Evolutionary conservation across 106 monocot genomes (phyloP).

Genomic region (Amphibolis antarctica): DNA sequence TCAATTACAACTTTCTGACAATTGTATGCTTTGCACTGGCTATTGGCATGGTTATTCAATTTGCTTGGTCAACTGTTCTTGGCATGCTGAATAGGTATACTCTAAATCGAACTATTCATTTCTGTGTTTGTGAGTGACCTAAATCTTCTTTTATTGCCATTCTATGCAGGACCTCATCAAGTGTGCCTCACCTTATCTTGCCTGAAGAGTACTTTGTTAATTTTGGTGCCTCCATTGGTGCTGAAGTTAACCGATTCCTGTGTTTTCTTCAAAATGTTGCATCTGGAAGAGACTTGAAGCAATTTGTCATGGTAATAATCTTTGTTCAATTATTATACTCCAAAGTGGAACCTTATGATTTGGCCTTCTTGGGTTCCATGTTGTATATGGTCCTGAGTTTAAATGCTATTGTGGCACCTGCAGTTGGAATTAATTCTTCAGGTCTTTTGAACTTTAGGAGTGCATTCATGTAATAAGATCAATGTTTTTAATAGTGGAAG

Average conservation of each 20-base stretch:
- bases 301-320: conserved; percentile 53
- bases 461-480: too few relatives aligned
- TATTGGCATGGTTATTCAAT: conserved; percentile 56
- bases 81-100: conserved; percentile 49
- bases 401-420: too few relatives aligned
- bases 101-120: background rate
- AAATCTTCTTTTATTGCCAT: background rate
- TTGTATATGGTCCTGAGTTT: too few relatives aligned
- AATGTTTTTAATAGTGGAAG: too few relatives aligned
- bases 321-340: background rate
- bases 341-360: too few relatives aligned
- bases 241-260: conserved; percentile 70
- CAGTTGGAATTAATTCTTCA: too few relatives aligned
- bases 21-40: conserved; percentile 44
- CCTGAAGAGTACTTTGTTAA: conserved; percentile 74
- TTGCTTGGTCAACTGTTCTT: conserved; percentile 62
- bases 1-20: conserved; percentile 75
- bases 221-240: conserved; percentile 46
- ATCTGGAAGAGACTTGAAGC: conserved; percentile 69
- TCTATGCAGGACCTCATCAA: conserved; percentile 38
- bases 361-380: too few relatives aligned
- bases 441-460: too few relatives aligned
- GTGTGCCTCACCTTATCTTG: conserved; percentile 66
- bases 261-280: conserved; percentile 86
- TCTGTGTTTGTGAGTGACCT: background rate